Base-by-base conservation (phyloP, 2,329 filamentous ascomycete species). In the Verticillium nubilum region DNA sequence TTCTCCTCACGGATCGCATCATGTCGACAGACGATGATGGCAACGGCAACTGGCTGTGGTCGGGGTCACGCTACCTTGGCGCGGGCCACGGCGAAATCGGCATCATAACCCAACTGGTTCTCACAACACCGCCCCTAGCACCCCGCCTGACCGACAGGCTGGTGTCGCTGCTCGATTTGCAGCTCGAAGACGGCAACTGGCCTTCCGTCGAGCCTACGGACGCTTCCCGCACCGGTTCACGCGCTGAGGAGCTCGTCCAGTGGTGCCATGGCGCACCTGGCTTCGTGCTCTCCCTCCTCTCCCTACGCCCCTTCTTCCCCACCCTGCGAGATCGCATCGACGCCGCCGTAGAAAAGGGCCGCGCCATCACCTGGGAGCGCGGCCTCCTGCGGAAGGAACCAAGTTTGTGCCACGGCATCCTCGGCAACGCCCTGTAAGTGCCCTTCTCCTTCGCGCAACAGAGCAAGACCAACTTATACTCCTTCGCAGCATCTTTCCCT, bases 201-300 rank as follows among this genome's bases (percentile, higher is more conserved):
- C 84, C 85, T 0, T 80, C 80, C 6, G 82, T 78, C 54, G 76
- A 82, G 10, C 78, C 60, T 37, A 67, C 57, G 55, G 29, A 59
- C 19, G 29, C 9, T 13, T 31, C 29, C 27, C 28, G 27, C 7
- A 65, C 28, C 77, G 74, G 54, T 31, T 31, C 74, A 78, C 62
- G 72, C 63, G 15, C 23, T 4, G n/a, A 28, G 13, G 64, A 76
- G 50, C 73, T 86, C 6, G 80, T 89, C 6, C 86, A 89, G 67
- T 86, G 87, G 71, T 90, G 86, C 66, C 87, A 89, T 66, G 87
- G 87, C 2, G 85, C 84, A 0, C 83, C 87, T 2, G 87, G 87
- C 0, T 80, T 88, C 25, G 73, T 88, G 9, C 73, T 81, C 31
- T 86, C 84, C 5, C 76, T 90, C 9, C 66, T 80, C 4, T 80